Evolutionary conservation across 129 eudicot genomes (phyloP), one percentile per base, ranked within the genome.

Genomic region (Cynara cardunculus): DNA sequence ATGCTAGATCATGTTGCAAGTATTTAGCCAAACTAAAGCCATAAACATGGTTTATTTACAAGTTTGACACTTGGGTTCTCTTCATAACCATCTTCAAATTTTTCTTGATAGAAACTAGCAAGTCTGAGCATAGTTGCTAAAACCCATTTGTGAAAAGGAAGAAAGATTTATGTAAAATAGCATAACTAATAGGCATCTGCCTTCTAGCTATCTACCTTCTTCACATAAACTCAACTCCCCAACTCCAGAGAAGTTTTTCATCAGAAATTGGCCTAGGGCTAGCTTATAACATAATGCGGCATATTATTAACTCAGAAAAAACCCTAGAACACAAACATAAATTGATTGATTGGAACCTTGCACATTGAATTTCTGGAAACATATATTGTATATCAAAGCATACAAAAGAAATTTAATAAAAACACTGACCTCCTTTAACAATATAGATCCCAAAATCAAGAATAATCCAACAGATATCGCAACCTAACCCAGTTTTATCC

Each of bases 361-460:
- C 10, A 41, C 22, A 46, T n/a, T 30, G n/a, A 2, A 16, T 7
- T 71, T 14, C 25, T 18, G n/a, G 9, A 0, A 34, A 24, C 35
- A 18, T 16, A 6, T n/a, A 56, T 14, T 16, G 26, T 7, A 34
- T 13, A 22, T 5, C 37, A 82, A 31, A 25, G n/a, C 68, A 34
- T 22, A 26, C 5, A 8, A 46, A 1, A 37, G 0, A 35, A 12
- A 75, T 18, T 1, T 7, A 4, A 28, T 0, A 12, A 53, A 25
- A 19, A 5, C 4, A 77, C 76, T 74, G 35, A 93, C 98, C 97
- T 88, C 91, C 94, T 86, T 86, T 91, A 73, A 83, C 81, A 69
- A 91, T 87, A 69, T 46, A 85, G 75, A 93, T 91, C 0, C 97
- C 94, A 69, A 89, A 93, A 41, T 93, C 98, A 59, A 93, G 97